Evolutionary conservation across 805 yeast genomes (phyloP).

Genomic region (Yamadazyma akitaensis): DNA sequence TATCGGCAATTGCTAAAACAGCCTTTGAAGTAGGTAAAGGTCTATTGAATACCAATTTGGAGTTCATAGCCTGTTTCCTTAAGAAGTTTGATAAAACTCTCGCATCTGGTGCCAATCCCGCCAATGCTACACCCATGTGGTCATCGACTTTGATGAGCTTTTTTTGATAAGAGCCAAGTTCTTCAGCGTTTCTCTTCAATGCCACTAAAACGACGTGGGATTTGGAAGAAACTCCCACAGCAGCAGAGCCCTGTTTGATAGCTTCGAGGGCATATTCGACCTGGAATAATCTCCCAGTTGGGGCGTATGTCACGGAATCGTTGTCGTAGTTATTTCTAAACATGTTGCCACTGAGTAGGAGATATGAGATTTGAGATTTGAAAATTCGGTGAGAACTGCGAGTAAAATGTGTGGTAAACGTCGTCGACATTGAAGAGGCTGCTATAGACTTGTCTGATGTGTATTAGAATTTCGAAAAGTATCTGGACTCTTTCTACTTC

Average conservation of each 20-base stretch:
- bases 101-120: conserved; percentile 98
- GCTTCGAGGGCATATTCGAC: conserved; percentile 90
- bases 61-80: conserved; percentile 87
- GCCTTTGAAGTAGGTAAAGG: conserved; percentile 82
- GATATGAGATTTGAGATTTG: neutral
- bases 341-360: conserved; percentile 28
- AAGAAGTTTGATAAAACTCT: conserved; percentile 85
- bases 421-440: neutral
- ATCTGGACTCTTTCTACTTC: neutral
- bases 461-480: neutral
- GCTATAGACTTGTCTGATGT: neutral
- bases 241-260: conserved; percentile 96
- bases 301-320: conserved; percentile 96
- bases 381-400: neutral
- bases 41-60: conserved; percentile 80
- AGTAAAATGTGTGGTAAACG: neutral
- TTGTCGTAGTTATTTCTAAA: conserved; percentile 98
- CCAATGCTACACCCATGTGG: conserved; percentile 91
- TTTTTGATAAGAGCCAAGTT: conserved; percentile 93
- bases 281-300: conserved; percentile 89
- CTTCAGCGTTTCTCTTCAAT: conserved; percentile 93
- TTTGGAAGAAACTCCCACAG: conserved; percentile 87
- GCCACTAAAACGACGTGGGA: conserved; percentile 91
- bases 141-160: conserved; percentile 88
- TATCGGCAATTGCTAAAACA: conserved; percentile 83